Conservation (phyloP, 2,329 filamentous ascomycete genomes). For the Leptographium radiaticola region DNA sequence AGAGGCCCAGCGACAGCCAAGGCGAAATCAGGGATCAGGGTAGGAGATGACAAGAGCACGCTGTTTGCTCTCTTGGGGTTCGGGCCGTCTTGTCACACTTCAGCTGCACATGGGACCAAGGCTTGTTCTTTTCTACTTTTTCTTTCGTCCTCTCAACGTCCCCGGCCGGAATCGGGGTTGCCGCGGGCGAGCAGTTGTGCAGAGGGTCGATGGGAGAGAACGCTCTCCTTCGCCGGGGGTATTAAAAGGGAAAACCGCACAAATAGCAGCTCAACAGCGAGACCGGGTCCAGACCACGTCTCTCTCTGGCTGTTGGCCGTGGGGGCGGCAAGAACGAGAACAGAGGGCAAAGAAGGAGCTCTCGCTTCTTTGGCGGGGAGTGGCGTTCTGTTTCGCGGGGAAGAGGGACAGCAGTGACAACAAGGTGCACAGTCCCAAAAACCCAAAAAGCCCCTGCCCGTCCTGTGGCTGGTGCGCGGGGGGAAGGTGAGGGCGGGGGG, state of each 20-base stretch:
- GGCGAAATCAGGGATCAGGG: too few species aligned
- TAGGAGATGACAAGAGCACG: not conserved
- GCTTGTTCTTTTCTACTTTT: not conserved
- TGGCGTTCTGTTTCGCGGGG: not conserved
- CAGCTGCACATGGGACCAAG: not conserved
- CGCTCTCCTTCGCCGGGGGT: not conserved
- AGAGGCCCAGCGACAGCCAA: not conserved
- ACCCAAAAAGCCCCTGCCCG: too few species aligned
- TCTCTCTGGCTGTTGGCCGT: not conserved
- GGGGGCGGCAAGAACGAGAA: not conserved
- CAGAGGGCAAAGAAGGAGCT: not conserved
- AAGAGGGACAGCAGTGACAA: not conserved
- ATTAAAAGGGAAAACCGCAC: not conserved
- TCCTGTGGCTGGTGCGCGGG: not conserved
- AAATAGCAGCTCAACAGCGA: not conserved
- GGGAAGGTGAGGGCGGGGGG: not conserved
- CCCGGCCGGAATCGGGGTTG: not conserved
- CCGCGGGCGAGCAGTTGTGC: not conserved
- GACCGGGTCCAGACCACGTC: constrained; percentile 1
- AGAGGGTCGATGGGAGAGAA: too few species aligned
- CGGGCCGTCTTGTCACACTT: not conserved
- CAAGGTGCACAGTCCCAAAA: too few species aligned
- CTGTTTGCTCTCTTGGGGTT: not conserved
- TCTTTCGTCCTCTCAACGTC: not conserved
- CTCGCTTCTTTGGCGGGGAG: not conserved